Conservation (phyloP, 2,329 filamentous ascomycete species). For the Pyricularia pennisetigena region DNA sequence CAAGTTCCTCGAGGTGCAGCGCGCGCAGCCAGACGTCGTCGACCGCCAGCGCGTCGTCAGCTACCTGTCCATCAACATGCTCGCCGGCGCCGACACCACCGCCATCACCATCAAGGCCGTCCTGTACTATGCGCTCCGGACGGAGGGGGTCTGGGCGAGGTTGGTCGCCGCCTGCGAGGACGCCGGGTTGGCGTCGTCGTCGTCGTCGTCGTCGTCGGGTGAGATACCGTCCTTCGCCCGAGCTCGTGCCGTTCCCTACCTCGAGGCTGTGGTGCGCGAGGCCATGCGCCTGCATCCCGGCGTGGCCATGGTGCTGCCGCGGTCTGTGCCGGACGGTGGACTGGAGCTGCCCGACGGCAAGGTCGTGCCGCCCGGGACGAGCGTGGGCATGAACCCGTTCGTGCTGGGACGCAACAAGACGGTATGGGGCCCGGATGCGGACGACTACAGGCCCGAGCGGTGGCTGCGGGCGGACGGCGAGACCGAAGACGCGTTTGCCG, state of each 20-base stretch:
- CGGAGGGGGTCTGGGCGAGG: constrained; percentile 15
- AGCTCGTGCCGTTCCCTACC: constrained; percentile 26
- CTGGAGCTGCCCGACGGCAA: constrained; percentile 21
- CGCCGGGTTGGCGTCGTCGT: constrained; percentile 9
- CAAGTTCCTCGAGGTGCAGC: constrained; percentile 28
- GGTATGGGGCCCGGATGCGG: constrained; percentile 33
- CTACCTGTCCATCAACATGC: constrained; percentile 23
- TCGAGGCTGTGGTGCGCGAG: constrained; percentile 43
- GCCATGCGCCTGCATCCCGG: constrained; percentile 37
- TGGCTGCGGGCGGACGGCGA: constrained; percentile 29
- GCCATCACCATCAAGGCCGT: constrained; percentile 21
- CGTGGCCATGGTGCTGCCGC: constrained; percentile 36
- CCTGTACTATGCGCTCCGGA: constrained; percentile 24
- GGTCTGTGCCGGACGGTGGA: constrained; percentile 28
- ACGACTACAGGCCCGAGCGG: constrained; percentile 34
- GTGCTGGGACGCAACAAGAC: constrained; percentile 26
- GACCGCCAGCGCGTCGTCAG: constrained; percentile 24
- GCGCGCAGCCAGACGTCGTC: constrained; percentile 20
- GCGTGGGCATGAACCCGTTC: constrained; percentile 31
- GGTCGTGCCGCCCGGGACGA: constrained; percentile 24
- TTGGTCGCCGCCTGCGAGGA: constrained; percentile 22
- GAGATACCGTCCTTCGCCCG: constrained; percentile 5
- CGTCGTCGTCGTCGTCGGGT: too few relatives aligned
- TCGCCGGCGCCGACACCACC: constrained; percentile 24
- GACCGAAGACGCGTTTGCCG: constrained; percentile 19